phyloP scores from a whole-genome alignment of 805 yeast species.

The Dipodascopsis uninucleata region DNA sequence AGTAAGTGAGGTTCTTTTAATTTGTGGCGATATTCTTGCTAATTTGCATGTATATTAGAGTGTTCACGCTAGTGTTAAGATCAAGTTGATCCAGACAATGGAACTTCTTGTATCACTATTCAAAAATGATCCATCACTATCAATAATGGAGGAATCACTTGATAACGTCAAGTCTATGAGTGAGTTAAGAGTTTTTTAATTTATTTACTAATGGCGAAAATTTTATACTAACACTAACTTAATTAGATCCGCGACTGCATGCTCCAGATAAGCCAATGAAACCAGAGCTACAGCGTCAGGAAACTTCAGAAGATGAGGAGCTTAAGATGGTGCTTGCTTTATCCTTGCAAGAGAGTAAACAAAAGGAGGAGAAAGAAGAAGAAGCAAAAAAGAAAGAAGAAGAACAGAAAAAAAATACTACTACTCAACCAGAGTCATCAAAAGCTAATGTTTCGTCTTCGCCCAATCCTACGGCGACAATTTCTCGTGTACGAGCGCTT shows the following conservation, averaged over 20 bases:
- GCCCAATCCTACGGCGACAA: slow-evolving; percentile 33
- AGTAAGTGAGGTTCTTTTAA: background rate
- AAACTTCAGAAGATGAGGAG: slow-evolving; percentile 69
- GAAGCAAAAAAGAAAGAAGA: slow-evolving; percentile 11
- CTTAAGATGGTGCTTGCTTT: slow-evolving; percentile 69
- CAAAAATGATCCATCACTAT: slow-evolving; percentile 69
- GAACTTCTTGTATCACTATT: slow-evolving; percentile 64
- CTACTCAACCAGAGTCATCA: slow-evolving; percentile 2
- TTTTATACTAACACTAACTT: background rate
- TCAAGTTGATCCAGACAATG: slow-evolving; percentile 61
- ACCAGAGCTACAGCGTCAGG: slow-evolving; percentile 30
- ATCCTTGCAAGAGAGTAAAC: slow-evolving; percentile 58
- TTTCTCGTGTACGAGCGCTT: slow-evolving; percentile 74
- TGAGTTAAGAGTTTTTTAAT: slow-evolving; percentile 8
- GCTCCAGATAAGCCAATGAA: slow-evolving; percentile 61
- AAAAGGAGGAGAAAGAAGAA: slow-evolving; percentile 11
- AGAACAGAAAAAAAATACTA: slow-evolving; percentile 2
- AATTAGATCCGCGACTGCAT: slow-evolving; percentile 37
- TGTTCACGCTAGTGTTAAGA: slow-evolving; percentile 66
- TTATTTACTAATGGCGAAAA: background rate
- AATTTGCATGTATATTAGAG: slow-evolving; percentile 21
- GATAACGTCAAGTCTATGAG: slow-evolving; percentile 44
- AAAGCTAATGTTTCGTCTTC: slow-evolving; percentile 4
- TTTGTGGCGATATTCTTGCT: background rate
- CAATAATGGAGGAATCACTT: slow-evolving; percentile 62